These are phyloP conservation scores for Ciborinia camelliae DNA, from an alignment of 2,329 filamentous ascomycete genomes.

Conservation along the genomic window DNA sequence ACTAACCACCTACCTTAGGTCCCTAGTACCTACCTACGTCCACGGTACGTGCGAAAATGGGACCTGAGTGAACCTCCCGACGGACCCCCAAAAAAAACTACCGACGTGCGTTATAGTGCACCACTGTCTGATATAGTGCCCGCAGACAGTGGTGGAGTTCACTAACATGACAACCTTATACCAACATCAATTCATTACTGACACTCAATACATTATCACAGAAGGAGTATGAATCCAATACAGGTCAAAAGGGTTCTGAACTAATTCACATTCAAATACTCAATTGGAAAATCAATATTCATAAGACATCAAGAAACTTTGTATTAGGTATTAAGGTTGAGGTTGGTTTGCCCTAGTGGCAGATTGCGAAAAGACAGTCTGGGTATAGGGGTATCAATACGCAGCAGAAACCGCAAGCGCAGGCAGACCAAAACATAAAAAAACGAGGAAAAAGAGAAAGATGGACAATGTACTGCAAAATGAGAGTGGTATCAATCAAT, in stretches of 20 bases:
- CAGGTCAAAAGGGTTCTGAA: not conserved
- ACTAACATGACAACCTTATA: not conserved
- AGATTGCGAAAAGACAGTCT: slow-evolving; percentile 41
- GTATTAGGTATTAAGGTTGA: slow-evolving; percentile 39
- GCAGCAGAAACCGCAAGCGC: slow-evolving; percentile 34
- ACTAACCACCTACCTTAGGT: too few relatives aligned
- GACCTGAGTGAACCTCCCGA: not conserved
- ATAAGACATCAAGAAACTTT: slow-evolving; percentile 31
- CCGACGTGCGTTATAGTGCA: too few relatives aligned
- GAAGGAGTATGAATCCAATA: too few relatives aligned
- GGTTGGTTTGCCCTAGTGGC: slow-evolving; percentile 38
- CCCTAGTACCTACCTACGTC: too few relatives aligned
- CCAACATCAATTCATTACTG: not conserved
- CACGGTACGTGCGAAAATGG: too few relatives aligned
- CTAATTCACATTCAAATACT: not conserved
- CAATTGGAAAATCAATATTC: not conserved
- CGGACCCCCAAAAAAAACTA: not conserved
- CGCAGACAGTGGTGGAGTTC: not conserved
- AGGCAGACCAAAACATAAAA: slow-evolving; percentile 28
- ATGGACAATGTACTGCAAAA: slow-evolving; percentile 37
- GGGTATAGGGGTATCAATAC: slow-evolving; percentile 43
- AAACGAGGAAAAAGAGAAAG: slow-evolving; percentile 24
- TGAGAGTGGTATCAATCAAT: slow-evolving; percentile 40
- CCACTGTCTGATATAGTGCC: too few relatives aligned
- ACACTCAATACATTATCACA: not conserved